phyloP scores from a whole-genome alignment of 1,139 yeast species.

The Hyphopichia pseudoburtonii region DNA sequence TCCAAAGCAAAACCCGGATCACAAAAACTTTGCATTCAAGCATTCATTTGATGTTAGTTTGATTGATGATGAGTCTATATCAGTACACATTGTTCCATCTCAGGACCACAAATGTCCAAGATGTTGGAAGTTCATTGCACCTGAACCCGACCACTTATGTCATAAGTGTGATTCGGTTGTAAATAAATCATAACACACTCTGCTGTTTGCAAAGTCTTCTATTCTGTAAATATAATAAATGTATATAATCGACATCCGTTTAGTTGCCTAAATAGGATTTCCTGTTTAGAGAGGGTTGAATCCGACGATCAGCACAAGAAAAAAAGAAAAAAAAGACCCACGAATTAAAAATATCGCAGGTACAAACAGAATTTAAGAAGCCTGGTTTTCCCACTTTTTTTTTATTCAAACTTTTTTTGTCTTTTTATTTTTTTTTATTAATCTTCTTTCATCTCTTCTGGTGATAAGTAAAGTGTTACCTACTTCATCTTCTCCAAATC shows the following conservation, averaged over 20 bases:
- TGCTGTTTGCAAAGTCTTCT: not conserved
- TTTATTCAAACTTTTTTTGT: too few relatives aligned
- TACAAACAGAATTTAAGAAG: too few relatives aligned
- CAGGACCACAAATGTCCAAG: constrained; percentile 72
- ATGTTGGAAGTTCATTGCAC: constrained; percentile 82
- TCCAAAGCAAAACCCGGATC: constrained; percentile 6
- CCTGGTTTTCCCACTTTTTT: too few relatives aligned
- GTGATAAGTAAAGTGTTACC: too few relatives aligned
- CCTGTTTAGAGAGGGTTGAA: not conserved
- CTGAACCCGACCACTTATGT: constrained; percentile 57
- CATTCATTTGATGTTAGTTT: constrained; percentile 26
- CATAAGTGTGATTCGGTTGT: constrained; percentile 55
- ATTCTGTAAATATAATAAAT: too few relatives aligned
- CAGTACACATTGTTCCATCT: constrained; percentile 45
- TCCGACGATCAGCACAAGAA: not conserved
- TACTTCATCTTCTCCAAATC: too few relatives aligned
- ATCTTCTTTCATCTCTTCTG: too few relatives aligned
- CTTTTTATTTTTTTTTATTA: too few relatives aligned
- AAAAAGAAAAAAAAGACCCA: too few relatives aligned
- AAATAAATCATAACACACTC: constrained; percentile 1
- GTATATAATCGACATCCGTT: too few relatives aligned
- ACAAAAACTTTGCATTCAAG: constrained; percentile 17
- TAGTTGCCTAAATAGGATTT: not conserved
- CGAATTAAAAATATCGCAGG: too few relatives aligned
- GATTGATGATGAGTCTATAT: constrained; percentile 23